Evolutionary conservation across 2,329 filamentous ascomycete species (phyloP).

Genomic region (Tetracladium maxilliforme): DNA sequence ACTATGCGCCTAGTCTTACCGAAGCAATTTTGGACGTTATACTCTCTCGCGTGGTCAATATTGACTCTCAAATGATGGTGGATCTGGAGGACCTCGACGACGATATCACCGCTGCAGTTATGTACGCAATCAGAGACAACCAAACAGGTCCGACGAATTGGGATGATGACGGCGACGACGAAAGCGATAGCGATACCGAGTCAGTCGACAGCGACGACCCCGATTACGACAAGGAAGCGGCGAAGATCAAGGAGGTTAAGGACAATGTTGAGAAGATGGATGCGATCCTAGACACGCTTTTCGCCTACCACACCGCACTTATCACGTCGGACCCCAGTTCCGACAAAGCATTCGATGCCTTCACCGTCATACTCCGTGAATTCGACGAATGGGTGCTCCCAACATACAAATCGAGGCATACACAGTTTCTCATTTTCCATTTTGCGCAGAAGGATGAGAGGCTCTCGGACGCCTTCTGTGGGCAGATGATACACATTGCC

Average conservation of each 20-base stretch:
- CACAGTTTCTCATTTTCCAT: slow-evolving; percentile 92
- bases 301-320: slow-evolving; percentile 60
- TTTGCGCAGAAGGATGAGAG: slow-evolving; percentile 72
- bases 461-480: slow-evolving; percentile 71
- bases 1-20: slow-evolving; percentile 65
- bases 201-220: slow-evolving; percentile 58
- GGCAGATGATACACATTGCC: slow-evolving; percentile 58
- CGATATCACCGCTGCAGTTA: slow-evolving; percentile 61
- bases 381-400: slow-evolving; percentile 82
- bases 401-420: slow-evolving; percentile 82
- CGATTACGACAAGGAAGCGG: slow-evolving; percentile 46
- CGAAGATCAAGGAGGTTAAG: slow-evolving; percentile 56
- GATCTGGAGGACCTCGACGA: slow-evolving; percentile 90
- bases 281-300: slow-evolving; percentile 74
- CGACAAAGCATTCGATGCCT: slow-evolving; percentile 58
- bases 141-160: no score
- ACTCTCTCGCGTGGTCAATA: slow-evolving; percentile 75
- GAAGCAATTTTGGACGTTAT: slow-evolving; percentile 73
- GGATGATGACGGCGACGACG: slow-evolving; percentile 23
- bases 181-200: slow-evolving; percentile 50
- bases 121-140: slow-evolving; percentile 38
- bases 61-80: slow-evolving; percentile 89
- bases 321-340: slow-evolving; percentile 54
- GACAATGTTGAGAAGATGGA: slow-evolving; percentile 86
- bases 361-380: slow-evolving; percentile 73